phyloP scores from a whole-genome alignment of 2,329 filamentous ascomycete genomes.

The Simplicillium sp. region DNA sequence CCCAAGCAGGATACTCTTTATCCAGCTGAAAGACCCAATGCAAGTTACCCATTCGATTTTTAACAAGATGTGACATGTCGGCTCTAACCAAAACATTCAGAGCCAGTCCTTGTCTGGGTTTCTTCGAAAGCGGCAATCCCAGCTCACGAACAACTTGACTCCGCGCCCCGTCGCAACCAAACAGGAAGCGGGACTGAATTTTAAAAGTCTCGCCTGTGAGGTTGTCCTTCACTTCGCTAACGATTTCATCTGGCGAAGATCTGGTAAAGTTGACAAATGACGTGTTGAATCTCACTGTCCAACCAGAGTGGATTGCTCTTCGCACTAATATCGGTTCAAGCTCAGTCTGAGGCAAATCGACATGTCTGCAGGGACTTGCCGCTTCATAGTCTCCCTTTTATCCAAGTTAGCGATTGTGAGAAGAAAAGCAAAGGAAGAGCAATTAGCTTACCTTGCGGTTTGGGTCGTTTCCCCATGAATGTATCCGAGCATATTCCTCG shows the following conservation, averaged over 20 bases:
- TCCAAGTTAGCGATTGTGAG: background rate
- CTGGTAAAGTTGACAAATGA: slow-evolving; percentile 18
- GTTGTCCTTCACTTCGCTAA: slow-evolving; percentile 23
- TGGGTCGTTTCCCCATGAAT: slow-evolving; percentile 42
- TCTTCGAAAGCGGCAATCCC: slow-evolving; percentile 27
- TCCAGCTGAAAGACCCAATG: slow-evolving; percentile 52
- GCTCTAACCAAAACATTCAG: slow-evolving; percentile 31
- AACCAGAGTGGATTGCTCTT: slow-evolving; percentile 24
- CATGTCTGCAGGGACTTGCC: slow-evolving; percentile 29
- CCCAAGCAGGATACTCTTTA: slow-evolving; percentile 38
- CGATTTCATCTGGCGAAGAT: slow-evolving; percentile 14
- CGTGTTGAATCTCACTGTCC: slow-evolving; percentile 26
- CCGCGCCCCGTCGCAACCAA: slow-evolving; percentile 41
- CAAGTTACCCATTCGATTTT: slow-evolving; percentile 44
- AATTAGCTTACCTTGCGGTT: slow-evolving; percentile 23
- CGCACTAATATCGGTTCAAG: slow-evolving; percentile 31
- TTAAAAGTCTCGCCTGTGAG: slow-evolving; percentile 24
- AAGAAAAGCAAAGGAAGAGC: background rate
- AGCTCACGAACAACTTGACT: slow-evolving; percentile 27
- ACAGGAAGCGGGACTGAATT: slow-evolving; percentile 42
- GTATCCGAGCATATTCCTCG: slow-evolving; percentile 37
- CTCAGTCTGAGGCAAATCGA: slow-evolving; percentile 33
- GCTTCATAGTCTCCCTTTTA: slow-evolving; percentile 33
- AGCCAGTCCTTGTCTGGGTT: slow-evolving; percentile 28
- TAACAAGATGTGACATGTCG: slow-evolving; percentile 38